Conservation (phyloP, 306 rosid genomes). For the Ormosia semicastrata region DNA sequence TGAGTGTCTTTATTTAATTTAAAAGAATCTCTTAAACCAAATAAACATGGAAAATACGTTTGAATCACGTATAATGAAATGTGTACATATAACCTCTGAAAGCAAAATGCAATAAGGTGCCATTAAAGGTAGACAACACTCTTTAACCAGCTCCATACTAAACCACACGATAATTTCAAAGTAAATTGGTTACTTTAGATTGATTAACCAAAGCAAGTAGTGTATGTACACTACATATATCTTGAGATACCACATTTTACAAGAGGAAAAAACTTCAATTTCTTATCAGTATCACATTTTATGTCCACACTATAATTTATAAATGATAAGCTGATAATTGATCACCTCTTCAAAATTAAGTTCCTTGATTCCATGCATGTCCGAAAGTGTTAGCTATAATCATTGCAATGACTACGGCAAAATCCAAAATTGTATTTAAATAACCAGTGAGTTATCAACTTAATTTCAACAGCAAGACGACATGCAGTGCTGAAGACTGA, state of each 20-base stretch:
- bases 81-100: background rate
- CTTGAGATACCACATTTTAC: background rate
- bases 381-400: background rate
- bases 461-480: background rate
- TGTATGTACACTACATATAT: background rate
- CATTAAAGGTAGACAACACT: background rate
- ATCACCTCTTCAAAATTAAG: background rate
- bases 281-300: background rate
- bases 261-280: background rate
- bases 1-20: background rate
- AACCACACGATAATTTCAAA: background rate
- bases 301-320: background rate
- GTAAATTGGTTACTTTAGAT: background rate
- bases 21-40: background rate
- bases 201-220: background rate
- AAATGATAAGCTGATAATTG: background rate
- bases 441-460: background rate
- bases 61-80: background rate
- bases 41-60: background rate
- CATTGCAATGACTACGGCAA: background rate
- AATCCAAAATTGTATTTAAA: background rate
- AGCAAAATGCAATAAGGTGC: background rate
- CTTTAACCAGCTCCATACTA: background rate
- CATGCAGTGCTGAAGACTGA: conserved; percentile 6
- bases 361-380: background rate